Evolutionary conservation across 805 yeast genomes (phyloP).

Genomic region (Wickerhamiella sergipiensis): DNA sequence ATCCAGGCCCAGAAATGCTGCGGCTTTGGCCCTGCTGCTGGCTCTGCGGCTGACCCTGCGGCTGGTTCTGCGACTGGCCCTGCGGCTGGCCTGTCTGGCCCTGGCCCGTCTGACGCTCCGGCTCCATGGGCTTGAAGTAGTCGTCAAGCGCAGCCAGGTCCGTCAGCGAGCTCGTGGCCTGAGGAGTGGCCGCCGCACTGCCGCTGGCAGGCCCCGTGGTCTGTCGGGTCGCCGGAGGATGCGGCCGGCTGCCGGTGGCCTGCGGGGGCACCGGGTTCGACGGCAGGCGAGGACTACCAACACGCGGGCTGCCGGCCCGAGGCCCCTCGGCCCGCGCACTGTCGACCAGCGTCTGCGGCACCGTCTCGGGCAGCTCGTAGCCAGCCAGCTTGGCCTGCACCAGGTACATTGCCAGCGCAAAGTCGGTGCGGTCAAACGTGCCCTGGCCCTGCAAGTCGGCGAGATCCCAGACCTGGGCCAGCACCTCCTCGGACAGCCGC

Average conservation of each 20-base stretch:
- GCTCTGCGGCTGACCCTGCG: no score
- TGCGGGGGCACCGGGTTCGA: not conserved
- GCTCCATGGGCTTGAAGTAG: slow-evolving; percentile 15
- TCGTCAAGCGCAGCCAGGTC: slow-evolving; percentile 21
- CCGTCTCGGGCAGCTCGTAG: slow-evolving; percentile 50
- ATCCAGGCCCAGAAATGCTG: not conserved
- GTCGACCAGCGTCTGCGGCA: slow-evolving; percentile 9
- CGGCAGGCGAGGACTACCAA: not conserved
- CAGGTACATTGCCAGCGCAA: slow-evolving; percentile 85
- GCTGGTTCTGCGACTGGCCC: no score
- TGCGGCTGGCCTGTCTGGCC: slow-evolving; percentile 4
- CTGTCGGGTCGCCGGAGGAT: slow-evolving; percentile 11
- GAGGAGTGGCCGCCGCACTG: not conserved
- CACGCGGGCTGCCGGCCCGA: not conserved
- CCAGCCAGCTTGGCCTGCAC: slow-evolving; percentile 80
- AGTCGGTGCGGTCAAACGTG: slow-evolving; percentile 63
- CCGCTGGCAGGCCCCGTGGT: slow-evolving; percentile 1
- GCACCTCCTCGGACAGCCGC: slow-evolving; percentile 64
- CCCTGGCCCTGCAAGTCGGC: slow-evolving; percentile 84
- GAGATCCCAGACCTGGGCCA: slow-evolving; percentile 90
- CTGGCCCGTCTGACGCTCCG: slow-evolving; percentile 3
- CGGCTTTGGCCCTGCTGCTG: no score
- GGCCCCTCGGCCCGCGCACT: not conserved
- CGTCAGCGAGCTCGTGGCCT: slow-evolving; percentile 16
- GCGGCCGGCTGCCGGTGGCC: slow-evolving; percentile 4